Evolutionary conservation across 2,329 filamentous ascomycete species (phyloP).

Genomic region (Ophiostoma pallidulum): DNA sequence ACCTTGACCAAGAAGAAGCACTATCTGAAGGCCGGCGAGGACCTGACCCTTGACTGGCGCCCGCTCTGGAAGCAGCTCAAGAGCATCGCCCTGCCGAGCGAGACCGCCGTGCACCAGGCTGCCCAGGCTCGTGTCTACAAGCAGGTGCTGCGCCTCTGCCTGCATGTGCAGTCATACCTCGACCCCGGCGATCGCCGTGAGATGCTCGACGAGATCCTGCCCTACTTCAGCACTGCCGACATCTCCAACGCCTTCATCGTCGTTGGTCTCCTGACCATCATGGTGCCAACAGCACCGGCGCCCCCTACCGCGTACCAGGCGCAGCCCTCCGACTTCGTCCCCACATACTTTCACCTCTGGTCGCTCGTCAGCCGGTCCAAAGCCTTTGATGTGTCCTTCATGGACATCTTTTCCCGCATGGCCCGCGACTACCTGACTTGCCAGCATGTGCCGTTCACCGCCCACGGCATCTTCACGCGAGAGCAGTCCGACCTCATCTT

Average conservation of each 20-base stretch:
- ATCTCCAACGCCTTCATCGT: slow-evolving; percentile 88
- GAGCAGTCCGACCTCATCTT: slow-evolving; percentile 91
- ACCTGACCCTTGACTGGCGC: slow-evolving; percentile 86
- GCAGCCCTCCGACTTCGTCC: slow-evolving; percentile 81
- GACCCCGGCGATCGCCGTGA: slow-evolving; percentile 76
- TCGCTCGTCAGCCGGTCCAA: slow-evolving; percentile 85
- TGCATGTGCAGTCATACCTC: slow-evolving; percentile 86
- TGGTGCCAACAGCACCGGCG: slow-evolving; percentile 76
- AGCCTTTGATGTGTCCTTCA: slow-evolving; percentile 73
- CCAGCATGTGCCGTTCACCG: slow-evolving; percentile 66
- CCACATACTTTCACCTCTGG: slow-evolving; percentile 95
- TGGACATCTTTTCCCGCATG: slow-evolving; percentile 82
- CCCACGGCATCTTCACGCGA: slow-evolving; percentile 83
- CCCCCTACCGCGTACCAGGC: slow-evolving; percentile 63
- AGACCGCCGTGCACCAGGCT: slow-evolving; percentile 59
- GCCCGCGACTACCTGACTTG: slow-evolving; percentile 74
- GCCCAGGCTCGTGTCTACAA: slow-evolving; percentile 47
- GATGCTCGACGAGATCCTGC: slow-evolving; percentile 72
- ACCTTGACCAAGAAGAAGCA: slow-evolving; percentile 93
- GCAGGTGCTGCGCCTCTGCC: slow-evolving; percentile 75
- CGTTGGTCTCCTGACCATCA: slow-evolving; percentile 73
- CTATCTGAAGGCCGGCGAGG: slow-evolving; percentile 82
- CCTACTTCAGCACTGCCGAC: slow-evolving; percentile 88
- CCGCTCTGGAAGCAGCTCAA: slow-evolving; percentile 91
- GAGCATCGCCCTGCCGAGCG: slow-evolving; percentile 75